phyloP scores from a whole-genome alignment of 164 flowering plant species.

The Taxillus chinensis region DNA sequence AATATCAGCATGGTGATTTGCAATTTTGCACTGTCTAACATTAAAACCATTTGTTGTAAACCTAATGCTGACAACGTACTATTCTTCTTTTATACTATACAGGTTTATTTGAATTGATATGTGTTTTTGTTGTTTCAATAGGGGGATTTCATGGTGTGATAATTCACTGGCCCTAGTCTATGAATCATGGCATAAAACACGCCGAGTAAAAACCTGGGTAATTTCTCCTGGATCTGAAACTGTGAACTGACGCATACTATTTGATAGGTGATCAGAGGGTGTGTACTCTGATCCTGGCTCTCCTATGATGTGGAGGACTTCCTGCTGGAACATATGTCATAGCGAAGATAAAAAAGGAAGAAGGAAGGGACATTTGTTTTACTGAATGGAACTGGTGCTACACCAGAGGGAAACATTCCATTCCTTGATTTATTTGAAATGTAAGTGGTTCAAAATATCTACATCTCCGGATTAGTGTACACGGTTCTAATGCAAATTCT shows the following conservation, averaged over 20 bases:
- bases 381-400: constrained; percentile 93
- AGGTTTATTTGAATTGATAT: background rate
- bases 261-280: constrained; percentile 98
- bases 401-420: constrained; percentile 93
- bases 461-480: constrained; percentile 1
- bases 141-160: constrained; percentile 95
- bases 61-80: too few species aligned
- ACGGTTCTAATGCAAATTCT: constrained; percentile 16
- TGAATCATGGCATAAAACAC: constrained; percentile 97
- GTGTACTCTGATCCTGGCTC: constrained; percentile 98
- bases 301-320: constrained; percentile 84
- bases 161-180: constrained; percentile 84
- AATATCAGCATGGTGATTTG: too few species aligned
- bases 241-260: constrained; percentile 59
- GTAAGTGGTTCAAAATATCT: constrained; percentile 35
- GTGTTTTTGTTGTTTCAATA: constrained; percentile 15
- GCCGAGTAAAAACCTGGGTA: constrained; percentile 81
- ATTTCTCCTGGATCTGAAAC: constrained; percentile 69
- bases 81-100: too few species aligned
- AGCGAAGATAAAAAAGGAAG: constrained; percentile 72
- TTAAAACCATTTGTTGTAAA: too few species aligned
- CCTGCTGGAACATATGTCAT: constrained; percentile 75
- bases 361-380: constrained; percentile 57
- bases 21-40: too few species aligned
- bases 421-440: constrained; percentile 92